These are phyloP conservation scores for Podila horticola DNA, from an alignment of 192 early-diverging fungal species.

Conservation along the genomic window DNA sequence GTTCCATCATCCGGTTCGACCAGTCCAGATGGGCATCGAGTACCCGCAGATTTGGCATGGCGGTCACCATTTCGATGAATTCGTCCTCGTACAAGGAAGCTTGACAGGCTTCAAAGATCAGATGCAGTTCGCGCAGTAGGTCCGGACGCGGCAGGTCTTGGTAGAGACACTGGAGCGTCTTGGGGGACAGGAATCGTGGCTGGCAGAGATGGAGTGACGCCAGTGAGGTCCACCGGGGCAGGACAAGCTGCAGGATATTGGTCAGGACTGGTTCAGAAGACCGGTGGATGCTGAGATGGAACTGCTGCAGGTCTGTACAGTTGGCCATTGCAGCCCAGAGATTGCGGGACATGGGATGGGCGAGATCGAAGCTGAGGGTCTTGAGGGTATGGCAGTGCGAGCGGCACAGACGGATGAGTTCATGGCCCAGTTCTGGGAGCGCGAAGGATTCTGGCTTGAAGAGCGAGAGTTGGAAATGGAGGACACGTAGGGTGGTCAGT, in stretches of 20 bases:
- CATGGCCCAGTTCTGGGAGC: slow-evolving; percentile 9
- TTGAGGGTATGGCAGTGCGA: slow-evolving; percentile 16
- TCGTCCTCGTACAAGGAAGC: slow-evolving; percentile 40
- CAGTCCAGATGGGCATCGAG: slow-evolving; percentile 41
- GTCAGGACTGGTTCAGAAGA: slow-evolving; percentile 37
- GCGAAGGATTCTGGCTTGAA: slow-evolving; percentile 22
- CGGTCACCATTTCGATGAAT: slow-evolving; percentile 43
- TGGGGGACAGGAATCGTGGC: slow-evolving; percentile 29
- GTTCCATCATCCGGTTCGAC: slow-evolving; percentile 48
- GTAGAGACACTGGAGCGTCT: slow-evolving; percentile 14
- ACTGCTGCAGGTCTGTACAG: slow-evolving; percentile 33
- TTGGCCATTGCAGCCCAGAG: slow-evolving; percentile 25
- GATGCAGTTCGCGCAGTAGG: slow-evolving; percentile 23
- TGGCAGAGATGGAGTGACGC: slow-evolving; percentile 37
- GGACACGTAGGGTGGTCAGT: slow-evolving; percentile 18
- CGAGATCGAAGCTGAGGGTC: slow-evolving; percentile 22
- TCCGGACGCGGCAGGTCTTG: slow-evolving; percentile 18
- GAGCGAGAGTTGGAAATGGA: slow-evolving; percentile 35
- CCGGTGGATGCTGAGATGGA: slow-evolving; percentile 38
- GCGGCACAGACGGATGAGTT: slow-evolving; percentile 16
- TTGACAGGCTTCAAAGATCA: slow-evolving; percentile 50
- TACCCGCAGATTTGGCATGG: slow-evolving; percentile 29
- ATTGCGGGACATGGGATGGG: slow-evolving; percentile 2
- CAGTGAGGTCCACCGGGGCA: slow-evolving; percentile 29
- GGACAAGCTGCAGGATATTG: slow-evolving; percentile 14